Evolutionary conservation across 768 basidiomycete species (phyloP), one percentile per base, ranked within the genome.

Genomic region (Lentinula aciculospora): DNA sequence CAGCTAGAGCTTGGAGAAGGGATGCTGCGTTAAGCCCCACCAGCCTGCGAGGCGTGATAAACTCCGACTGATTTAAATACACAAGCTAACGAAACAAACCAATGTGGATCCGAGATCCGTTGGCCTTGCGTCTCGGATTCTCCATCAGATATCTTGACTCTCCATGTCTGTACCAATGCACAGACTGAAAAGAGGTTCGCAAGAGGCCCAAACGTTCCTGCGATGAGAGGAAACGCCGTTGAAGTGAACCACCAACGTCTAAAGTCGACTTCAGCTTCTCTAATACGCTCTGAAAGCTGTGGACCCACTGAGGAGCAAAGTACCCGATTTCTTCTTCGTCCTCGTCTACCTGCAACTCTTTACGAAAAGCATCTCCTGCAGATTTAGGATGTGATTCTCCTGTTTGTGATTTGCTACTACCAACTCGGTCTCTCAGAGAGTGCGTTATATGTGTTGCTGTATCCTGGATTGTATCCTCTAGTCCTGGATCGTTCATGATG

Each of bases 161-260:
- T 63, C 76, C 75, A 76, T 0, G 71, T 66, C 39, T 73, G 71
- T 3, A 67, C 66, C 10, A 75, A 62, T 0, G 74, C 66, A 49
- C 75, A 76, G 0, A 74, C 66, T 6, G 72, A 74, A 48, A 76
- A 72, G 7, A 76, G 60, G 56, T 71, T 76, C 10, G 73, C 72
- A 6, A 78, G 58, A 0, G 76, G 74, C 0, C 74, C 74, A 56
- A 75, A 75, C 3, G 74, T 74, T 21, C 74, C 75, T 5, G 74
- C 73, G 17, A 74, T 63, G 8, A 76, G 66, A 2, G 76, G 76
- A 59, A 78, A 76, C 0, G 67, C 72, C 2, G 73, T 73, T 0
- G 73, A 74, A 0, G 70, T 66, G 54, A 73, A 74, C 75, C 74
- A 76, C 74, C 74, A 78, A 17, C 69, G 60, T 4, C 74, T 74